Evolutionary conservation across 2,329 filamentous ascomycete genomes (phyloP).

Genomic region (Fusarium pseudocircinatum): DNA sequence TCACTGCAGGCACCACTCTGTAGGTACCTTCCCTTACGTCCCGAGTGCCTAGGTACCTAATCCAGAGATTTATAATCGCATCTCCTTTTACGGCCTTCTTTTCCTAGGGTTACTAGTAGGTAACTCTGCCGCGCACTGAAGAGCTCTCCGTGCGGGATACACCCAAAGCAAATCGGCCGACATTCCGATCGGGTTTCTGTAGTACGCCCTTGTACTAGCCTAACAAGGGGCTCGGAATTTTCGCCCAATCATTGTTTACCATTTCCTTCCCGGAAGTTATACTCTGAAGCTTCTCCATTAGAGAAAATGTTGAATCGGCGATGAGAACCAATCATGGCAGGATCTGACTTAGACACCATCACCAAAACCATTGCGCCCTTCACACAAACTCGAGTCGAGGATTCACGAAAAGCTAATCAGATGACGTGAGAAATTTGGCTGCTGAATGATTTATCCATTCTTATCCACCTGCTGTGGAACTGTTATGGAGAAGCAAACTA

Average conservation of each 20-base stretch:
- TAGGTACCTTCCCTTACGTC: neutral
- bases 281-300: neutral
- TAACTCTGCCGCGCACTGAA: neutral
- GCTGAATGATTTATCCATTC: neutral
- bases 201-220: neutral
- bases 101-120: neutral
- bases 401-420: slow-evolving; percentile 1
- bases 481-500: neutral
- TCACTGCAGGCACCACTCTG: neutral
- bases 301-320: slow-evolving; percentile 16
- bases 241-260: neutral
- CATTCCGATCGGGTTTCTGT: neutral
- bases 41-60: neutral
- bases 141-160: neutral
- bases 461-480: slow-evolving; percentile 20
- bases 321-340: slow-evolving; percentile 18
- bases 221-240: neutral
- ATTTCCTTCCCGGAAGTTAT: neutral
- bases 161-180: neutral
- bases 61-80: neutral
- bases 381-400: slow-evolving; percentile 10
- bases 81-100: neutral
- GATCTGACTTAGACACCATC: slow-evolving; percentile 6
- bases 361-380: slow-evolving; percentile 9
- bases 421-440: slow-evolving; percentile 1